Conservation (phyloP, 2,329 filamentous ascomycete genomes). For the Xylariaceae sp. region DNA sequence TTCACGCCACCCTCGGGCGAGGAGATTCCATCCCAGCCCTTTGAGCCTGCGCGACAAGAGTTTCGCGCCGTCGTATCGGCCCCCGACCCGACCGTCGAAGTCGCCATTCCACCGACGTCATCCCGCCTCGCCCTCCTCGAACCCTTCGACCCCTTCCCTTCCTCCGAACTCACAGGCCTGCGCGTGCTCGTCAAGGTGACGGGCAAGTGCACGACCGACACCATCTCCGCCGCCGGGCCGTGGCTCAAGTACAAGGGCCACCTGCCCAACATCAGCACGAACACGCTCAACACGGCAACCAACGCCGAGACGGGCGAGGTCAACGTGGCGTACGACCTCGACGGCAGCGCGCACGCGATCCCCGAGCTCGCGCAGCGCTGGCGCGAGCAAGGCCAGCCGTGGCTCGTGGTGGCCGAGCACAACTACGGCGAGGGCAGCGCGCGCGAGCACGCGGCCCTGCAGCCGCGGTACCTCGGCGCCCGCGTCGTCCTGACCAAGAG, state of each 20-base stretch:
- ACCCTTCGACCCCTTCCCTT: slow-evolving; percentile 80
- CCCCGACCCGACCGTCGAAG: slow-evolving; percentile 63
- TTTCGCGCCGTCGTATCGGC: slow-evolving; percentile 66
- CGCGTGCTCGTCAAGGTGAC: slow-evolving; percentile 92
- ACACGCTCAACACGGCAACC: slow-evolving; percentile 92
- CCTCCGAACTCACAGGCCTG: slow-evolving; percentile 66
- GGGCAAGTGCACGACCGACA: slow-evolving; percentile 98
- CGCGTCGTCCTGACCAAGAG: slow-evolving; percentile 79
- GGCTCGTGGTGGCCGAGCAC: slow-evolving; percentile 95
- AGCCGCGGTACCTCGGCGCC: slow-evolving; percentile 85
- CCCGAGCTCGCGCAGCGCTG: slow-evolving; percentile 81
- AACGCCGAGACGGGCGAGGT: slow-evolving; percentile 91
- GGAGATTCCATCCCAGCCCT: slow-evolving; percentile 57
- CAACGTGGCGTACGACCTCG: slow-evolving; percentile 83
- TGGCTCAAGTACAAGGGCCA: slow-evolving; percentile 99
- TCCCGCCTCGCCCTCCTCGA: slow-evolving; percentile 86
- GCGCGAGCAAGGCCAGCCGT: slow-evolving; percentile 69
- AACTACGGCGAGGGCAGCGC: slow-evolving; percentile 94
- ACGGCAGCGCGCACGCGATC: slow-evolving; percentile 68
- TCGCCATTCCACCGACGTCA: slow-evolving; percentile 82
- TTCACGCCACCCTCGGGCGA: slow-evolving; percentile 75
- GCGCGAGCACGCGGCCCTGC: slow-evolving; percentile 82
- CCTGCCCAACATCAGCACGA: slow-evolving; percentile 93
- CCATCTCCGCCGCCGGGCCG: slow-evolving; percentile 91
- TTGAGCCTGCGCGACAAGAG: slow-evolving; percentile 63